phyloP scores from a whole-genome alignment of 306 rosid species.

The Malus asiatica region DNA sequence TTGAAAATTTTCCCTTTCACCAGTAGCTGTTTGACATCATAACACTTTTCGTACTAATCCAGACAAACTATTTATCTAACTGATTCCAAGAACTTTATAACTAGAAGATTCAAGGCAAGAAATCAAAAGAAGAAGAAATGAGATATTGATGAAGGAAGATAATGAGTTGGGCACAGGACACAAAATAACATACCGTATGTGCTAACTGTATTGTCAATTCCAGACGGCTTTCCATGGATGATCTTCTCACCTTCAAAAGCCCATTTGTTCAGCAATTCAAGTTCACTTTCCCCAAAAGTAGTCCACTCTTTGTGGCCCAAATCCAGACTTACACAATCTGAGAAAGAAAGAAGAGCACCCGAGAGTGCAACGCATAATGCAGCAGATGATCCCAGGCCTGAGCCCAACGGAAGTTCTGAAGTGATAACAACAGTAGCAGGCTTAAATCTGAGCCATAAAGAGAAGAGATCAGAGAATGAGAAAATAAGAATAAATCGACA shows the following conservation, averaged over 20 bases:
- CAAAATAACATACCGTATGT: constrained; percentile 55
- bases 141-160: background rate
- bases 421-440: constrained; percentile 69
- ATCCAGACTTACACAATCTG: constrained; percentile 55
- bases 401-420: constrained; percentile 88
- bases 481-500: background rate
- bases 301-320: constrained; percentile 56
- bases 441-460: constrained; percentile 49
- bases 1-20: background rate
- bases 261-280: constrained; percentile 78
- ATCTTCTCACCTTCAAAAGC: constrained; percentile 98
- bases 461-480: constrained; percentile 8
- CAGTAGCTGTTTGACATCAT: background rate
- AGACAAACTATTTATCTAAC: background rate
- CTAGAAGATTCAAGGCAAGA: background rate
- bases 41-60: background rate
- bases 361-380: constrained; percentile 73
- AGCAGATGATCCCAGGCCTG: constrained; percentile 95
- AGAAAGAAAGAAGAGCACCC: constrained; percentile 61
- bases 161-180: constrained; percentile 5
- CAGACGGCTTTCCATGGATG: constrained; percentile 94
- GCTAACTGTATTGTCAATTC: constrained; percentile 92
- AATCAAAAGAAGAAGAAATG: background rate
- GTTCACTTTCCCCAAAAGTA: constrained; percentile 48
- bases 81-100: constrained; percentile 1